These are phyloP conservation scores for Termitomyces bulborhizus DNA, from an alignment of 768 basidiomycete species.

Conservation along the genomic window DNA sequence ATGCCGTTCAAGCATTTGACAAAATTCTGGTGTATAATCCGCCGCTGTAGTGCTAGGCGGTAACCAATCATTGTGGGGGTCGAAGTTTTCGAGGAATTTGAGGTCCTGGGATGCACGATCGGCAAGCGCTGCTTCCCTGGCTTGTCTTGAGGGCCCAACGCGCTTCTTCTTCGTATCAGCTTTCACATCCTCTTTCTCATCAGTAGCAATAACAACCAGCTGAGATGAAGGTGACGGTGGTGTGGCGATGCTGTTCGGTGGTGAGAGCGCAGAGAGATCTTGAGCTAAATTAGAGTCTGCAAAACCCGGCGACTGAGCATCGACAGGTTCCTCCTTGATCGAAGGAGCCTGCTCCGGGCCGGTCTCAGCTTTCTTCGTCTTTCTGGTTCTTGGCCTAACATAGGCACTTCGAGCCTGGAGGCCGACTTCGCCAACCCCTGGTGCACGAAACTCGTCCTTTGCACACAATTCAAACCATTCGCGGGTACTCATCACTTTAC, in stretches of 20 bases:
- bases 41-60: slow-evolving; percentile 62
- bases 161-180: slow-evolving; percentile 30
- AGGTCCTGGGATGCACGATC: slow-evolving; percentile 37
- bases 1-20: slow-evolving; percentile 78
- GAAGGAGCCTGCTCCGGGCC: slow-evolving; percentile 33
- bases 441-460: slow-evolving; percentile 68
- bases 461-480: slow-evolving; percentile 81
- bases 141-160: slow-evolving; percentile 37
- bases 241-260: slow-evolving; percentile 33
- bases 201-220: slow-evolving; percentile 9
- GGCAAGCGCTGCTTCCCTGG: slow-evolving; percentile 44
- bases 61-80: slow-evolving; percentile 72
- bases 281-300: slow-evolving; percentile 16
- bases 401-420: slow-evolving; percentile 36
- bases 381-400: slow-evolving; percentile 27
- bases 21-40: slow-evolving; percentile 88
- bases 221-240: slow-evolving; percentile 24
- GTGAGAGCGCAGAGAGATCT: slow-evolving; percentile 24
- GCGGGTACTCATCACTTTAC: slow-evolving; percentile 74
- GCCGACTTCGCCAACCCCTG: slow-evolving; percentile 65
- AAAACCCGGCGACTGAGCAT: slow-evolving; percentile 21
- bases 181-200: slow-evolving; percentile 15
- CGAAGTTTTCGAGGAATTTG: slow-evolving; percentile 65
- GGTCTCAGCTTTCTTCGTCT: slow-evolving; percentile 33
- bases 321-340: slow-evolving; percentile 45